phyloP scores from a whole-genome alignment of 805 yeast species.

The Pichia sporocuriosa region DNA sequence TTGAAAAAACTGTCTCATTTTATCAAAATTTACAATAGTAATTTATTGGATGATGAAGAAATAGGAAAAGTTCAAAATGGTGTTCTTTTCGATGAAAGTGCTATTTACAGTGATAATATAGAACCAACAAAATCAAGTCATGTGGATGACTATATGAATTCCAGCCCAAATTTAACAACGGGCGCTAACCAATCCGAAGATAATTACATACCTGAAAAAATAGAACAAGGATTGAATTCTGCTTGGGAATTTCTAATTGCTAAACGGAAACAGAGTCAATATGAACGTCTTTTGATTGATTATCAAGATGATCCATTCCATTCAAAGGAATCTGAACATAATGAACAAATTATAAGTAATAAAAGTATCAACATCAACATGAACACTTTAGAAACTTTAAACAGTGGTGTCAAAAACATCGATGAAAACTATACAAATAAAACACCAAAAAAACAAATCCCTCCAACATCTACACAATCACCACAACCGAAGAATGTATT shows the following conservation, averaged over 20 bases:
- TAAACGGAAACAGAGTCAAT: conserved; percentile 45
- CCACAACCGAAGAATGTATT: conserved; percentile 5
- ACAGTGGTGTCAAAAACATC: background rate
- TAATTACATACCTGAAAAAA: conserved; percentile 10
- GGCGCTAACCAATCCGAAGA: background rate
- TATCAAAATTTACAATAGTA: conserved; percentile 26
- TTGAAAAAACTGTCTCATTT: conserved; percentile 18
- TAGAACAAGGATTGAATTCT: conserved; percentile 12
- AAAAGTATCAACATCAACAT: too few relatives aligned
- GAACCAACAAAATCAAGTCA: conserved; percentile 13
- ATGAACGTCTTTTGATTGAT: conserved; percentile 39
- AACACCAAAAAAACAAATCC: background rate
- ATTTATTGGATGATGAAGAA: conserved; percentile 34
- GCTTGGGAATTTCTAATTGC: conserved; percentile 44
- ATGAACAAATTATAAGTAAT: too few relatives aligned
- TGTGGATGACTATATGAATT: conserved; percentile 13
- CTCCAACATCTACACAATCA: conserved; percentile 3
- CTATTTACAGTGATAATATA: conserved; percentile 7
- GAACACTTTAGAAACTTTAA: too few relatives aligned
- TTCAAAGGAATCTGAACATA: background rate
- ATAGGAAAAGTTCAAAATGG: conserved; percentile 23
- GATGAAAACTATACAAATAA: background rate
- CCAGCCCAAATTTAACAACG: background rate
- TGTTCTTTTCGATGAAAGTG: conserved; percentile 29
- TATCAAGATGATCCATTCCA: conserved; percentile 21